Evolutionary conservation across 2,329 filamentous ascomycete species (phyloP).

Genomic region (Xylariaceae sp.): DNA sequence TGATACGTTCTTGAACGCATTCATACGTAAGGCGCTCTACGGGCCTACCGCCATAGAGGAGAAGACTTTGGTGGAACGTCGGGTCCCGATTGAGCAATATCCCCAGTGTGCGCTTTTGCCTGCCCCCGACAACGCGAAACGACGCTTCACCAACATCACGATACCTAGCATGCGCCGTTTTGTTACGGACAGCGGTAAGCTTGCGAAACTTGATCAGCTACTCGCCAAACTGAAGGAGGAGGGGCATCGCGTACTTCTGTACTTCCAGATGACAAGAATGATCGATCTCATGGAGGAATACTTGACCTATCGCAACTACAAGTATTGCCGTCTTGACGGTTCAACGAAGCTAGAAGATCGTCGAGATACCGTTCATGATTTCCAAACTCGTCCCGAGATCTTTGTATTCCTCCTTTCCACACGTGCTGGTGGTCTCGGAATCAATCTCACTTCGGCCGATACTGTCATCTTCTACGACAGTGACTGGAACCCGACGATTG

Average conservation of each 20-base stretch:
- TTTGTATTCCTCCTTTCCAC: slow-evolving; percentile 97
- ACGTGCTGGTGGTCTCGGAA: slow-evolving; percentile 93
- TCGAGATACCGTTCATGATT: slow-evolving; percentile 92
- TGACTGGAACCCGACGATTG: slow-evolving; percentile 98
- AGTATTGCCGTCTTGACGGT: slow-evolving; percentile 93
- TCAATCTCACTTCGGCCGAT: slow-evolving; percentile 93
- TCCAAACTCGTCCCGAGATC: slow-evolving; percentile 89
- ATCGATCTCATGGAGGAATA: slow-evolving; percentile 99
- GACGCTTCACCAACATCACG: slow-evolving; percentile 81
- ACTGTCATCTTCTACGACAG: slow-evolving; percentile 99
- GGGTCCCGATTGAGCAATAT: slow-evolving; percentile 60
- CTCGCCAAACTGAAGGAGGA: slow-evolving; percentile 86
- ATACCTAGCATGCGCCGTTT: slow-evolving; percentile 97
- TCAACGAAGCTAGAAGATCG: slow-evolving; percentile 96
- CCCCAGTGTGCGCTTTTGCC: slow-evolving; percentile 66
- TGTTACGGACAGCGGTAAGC: slow-evolving; percentile 94
- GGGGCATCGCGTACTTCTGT: slow-evolving; percentile 87
- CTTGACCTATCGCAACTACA: slow-evolving; percentile 97
- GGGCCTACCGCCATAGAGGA: slow-evolving; percentile 62
- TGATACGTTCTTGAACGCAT: slow-evolving; percentile 70
- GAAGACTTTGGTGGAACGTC: slow-evolving; percentile 65
- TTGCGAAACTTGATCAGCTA: slow-evolving; percentile 83
- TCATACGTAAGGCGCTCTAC: slow-evolving; percentile 70
- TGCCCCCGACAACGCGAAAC: slow-evolving; percentile 71
- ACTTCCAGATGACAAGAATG: slow-evolving; percentile 99